Evolutionary conservation across 192 early-diverging fungal species (phyloP).

Genomic region (Backusella parvicylindrica): DNA sequence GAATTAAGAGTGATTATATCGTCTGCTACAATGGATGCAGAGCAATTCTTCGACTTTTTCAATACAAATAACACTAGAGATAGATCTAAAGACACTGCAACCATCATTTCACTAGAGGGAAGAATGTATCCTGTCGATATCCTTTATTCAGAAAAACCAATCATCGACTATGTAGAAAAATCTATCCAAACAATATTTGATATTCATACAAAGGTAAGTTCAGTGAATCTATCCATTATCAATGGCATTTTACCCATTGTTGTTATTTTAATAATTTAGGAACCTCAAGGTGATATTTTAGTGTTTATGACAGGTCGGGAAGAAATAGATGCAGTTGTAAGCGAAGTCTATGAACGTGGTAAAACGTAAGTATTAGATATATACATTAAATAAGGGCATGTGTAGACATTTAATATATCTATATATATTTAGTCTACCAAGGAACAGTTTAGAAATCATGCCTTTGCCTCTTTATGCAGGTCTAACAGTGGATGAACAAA

Average conservation of each 20-base stretch:
- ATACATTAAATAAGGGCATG: neutral
- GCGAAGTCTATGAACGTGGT: slow-evolving; percentile 53
- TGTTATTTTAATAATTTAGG: slow-evolving; percentile 19
- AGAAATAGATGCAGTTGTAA: slow-evolving; percentile 68
- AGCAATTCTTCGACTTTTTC: slow-evolving; percentile 68
- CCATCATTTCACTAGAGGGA: slow-evolving; percentile 73
- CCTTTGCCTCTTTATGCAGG: slow-evolving; percentile 73
- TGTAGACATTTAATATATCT: neutral
- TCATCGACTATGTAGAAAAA: slow-evolving; percentile 60
- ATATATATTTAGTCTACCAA: slow-evolving; percentile 27
- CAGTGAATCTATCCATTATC: neutral
- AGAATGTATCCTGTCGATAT: slow-evolving; percentile 69
- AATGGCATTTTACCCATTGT: neutral
- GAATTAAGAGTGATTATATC: slow-evolving; percentile 75
- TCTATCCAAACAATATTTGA: slow-evolving; percentile 71
- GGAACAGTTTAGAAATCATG: slow-evolving; percentile 35
- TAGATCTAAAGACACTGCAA: slow-evolving; percentile 46
- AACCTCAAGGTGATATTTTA: slow-evolving; percentile 63
- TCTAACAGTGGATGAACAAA: slow-evolving; percentile 61
- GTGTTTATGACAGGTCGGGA: slow-evolving; percentile 73
- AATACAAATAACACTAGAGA: slow-evolving; percentile 50
- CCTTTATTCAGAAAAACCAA: slow-evolving; percentile 57
- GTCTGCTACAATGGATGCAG: slow-evolving; percentile 80
- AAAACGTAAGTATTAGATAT: slow-evolving; percentile 38
- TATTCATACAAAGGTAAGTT: slow-evolving; percentile 56